These are phyloP conservation scores for Pichia sp. DNA, from an alignment of 1,139 yeast species.

Conservation along the genomic window DNA sequence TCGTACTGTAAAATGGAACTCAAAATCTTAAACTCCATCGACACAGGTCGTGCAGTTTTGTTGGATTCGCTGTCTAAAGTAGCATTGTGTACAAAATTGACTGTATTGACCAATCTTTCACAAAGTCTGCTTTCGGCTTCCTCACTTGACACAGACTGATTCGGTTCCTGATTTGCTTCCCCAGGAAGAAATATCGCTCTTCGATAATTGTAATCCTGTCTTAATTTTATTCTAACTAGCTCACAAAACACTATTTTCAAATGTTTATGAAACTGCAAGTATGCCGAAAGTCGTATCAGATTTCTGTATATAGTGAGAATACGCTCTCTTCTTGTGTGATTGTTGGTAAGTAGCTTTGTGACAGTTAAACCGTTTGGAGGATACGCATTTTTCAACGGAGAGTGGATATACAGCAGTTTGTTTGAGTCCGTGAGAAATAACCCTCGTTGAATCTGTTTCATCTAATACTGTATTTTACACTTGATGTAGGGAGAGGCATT, in stretches of 20 bases:
- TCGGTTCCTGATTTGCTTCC: background rate
- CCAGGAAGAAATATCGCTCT: constrained; percentile 14
- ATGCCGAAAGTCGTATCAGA: constrained; percentile 19
- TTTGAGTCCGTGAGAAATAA: constrained; percentile 8
- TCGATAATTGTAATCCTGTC: constrained; percentile 24
- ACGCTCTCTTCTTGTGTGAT: constrained; percentile 10
- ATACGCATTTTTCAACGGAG: constrained; percentile 23
- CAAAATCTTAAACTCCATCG: constrained; percentile 18
- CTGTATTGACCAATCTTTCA: constrained; percentile 23
- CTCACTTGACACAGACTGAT: constrained; percentile 11
- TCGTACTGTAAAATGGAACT: constrained; percentile 24
- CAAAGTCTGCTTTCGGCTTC: background rate
- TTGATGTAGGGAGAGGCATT: too few relatives aligned
- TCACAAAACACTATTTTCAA: constrained; percentile 10
- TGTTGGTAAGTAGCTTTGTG: constrained; percentile 9
- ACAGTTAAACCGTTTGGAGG: constrained; percentile 23
- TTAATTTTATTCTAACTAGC: constrained; percentile 21
- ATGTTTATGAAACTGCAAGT: constrained; percentile 17
- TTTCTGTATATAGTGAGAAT: constrained; percentile 24
- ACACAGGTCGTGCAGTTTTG: constrained; percentile 10
- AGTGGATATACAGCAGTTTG: constrained; percentile 13
- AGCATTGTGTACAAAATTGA: constrained; percentile 29
- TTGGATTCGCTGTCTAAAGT: constrained; percentile 16
- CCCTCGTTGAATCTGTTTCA: constrained; percentile 8
- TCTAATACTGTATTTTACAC: too few relatives aligned